phyloP scores from a whole-genome alignment of 2,329 filamentous ascomycete species.

The Venturia oleaginea region DNA sequence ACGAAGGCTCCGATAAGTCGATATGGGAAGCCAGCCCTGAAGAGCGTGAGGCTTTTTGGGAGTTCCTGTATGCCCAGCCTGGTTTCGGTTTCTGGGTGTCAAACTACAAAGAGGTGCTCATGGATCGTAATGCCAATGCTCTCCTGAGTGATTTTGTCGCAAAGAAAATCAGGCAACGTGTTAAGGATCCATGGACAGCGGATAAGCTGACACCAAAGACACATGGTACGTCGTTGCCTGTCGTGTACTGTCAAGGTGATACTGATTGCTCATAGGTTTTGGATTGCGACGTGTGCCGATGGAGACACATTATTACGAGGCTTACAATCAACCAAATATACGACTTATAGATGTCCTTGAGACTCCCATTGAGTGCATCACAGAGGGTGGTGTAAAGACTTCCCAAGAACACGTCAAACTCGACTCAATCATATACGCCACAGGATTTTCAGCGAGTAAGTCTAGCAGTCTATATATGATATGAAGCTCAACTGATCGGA shows the following conservation, averaged over 20 bases:
- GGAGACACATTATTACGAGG: conserved; percentile 37
- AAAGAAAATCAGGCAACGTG: conserved; percentile 35
- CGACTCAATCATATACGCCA: conserved; percentile 34
- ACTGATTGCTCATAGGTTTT: conserved; percentile 51
- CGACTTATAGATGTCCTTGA: conserved; percentile 49
- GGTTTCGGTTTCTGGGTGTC: conserved; percentile 11
- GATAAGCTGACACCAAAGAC: conserved; percentile 38
- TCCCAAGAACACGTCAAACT: conserved; percentile 37
- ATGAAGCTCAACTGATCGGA: not conserved
- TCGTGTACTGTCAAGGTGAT: not conserved
- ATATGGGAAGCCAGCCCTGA: conserved; percentile 38
- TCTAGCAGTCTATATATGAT: not conserved
- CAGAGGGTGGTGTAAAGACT: not conserved
- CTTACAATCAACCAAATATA: conserved; percentile 49
- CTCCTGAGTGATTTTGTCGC: conserved; percentile 28
- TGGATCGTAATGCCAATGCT: conserved; percentile 5
- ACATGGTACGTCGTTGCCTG: not conserved
- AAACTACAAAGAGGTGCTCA: conserved; percentile 8
- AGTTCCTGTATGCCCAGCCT: conserved; percentile 3
- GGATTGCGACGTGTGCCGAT: conserved; percentile 54
- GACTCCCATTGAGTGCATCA: conserved; percentile 26
- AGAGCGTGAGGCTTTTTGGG: conserved; percentile 25
- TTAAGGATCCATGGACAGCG: conserved; percentile 42
- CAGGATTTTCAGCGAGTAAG: conserved; percentile 24
- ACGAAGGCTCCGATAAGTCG: conserved; percentile 28